These are phyloP conservation scores for Forsythia viridissima DNA, from an alignment of 257 asterid species.

Conservation along the genomic window DNA sequence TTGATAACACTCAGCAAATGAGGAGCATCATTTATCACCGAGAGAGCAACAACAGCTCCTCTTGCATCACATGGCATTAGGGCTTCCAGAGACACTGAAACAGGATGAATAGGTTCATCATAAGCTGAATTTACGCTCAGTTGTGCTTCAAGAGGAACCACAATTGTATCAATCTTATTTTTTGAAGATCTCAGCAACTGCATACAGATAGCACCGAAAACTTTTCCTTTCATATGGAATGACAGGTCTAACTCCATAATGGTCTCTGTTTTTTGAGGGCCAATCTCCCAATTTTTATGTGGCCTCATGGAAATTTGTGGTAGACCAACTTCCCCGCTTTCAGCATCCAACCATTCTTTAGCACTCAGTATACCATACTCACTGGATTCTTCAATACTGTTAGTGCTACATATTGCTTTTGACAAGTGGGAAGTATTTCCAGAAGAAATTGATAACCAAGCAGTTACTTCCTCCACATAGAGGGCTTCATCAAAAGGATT, in stretches of 20 bases:
- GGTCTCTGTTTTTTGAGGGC: constrained; percentile 54
- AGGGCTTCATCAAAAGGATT: constrained; percentile 80
- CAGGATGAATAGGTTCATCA: constrained; percentile 25
- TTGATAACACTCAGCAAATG: constrained; percentile 36
- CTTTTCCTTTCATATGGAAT: constrained; percentile 49
- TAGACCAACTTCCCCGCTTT: constrained; percentile 38
- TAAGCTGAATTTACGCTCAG: constrained; percentile 34
- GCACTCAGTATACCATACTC: constrained; percentile 30
- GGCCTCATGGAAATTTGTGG: constrained; percentile 64
- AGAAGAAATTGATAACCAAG: constrained; percentile 67
- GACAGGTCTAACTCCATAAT: constrained; percentile 69
- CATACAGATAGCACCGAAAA: constrained; percentile 64
- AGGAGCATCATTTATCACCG: constrained; percentile 41
- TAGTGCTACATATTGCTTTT: constrained; percentile 47
- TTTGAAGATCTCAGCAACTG: constrained; percentile 59
- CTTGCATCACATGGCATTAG: constrained; percentile 29
- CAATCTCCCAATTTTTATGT: constrained; percentile 69
- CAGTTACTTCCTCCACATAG: constrained; percentile 68
- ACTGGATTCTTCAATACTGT: constrained; percentile 27
- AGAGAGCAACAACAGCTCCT: constrained; percentile 33
- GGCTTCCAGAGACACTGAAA: constrained; percentile 34
- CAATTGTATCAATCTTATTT: constrained; percentile 47
- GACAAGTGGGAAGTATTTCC: constrained; percentile 50
- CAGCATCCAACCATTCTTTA: constrained; percentile 56
- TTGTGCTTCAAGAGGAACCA: constrained; percentile 81